Evolutionary conservation across 805 yeast species (phyloP).

Genomic region (Pichia rugopelliculosa): DNA sequence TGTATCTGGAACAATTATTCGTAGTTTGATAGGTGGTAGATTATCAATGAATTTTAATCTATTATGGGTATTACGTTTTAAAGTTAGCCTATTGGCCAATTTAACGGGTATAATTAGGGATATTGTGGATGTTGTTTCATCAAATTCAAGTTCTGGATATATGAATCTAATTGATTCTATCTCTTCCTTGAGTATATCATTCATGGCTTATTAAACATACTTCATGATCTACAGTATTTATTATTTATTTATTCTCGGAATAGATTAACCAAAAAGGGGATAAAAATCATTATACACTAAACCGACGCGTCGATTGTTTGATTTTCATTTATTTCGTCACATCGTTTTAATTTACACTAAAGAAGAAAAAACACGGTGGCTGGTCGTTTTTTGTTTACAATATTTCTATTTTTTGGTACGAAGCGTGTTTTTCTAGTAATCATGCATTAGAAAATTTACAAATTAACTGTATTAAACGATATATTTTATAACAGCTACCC

Average conservation of each 20-base stretch:
- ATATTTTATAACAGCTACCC: neutral
- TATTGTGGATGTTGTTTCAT: conserved; percentile 17
- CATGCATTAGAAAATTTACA: no score
- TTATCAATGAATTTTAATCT: conserved; percentile 2
- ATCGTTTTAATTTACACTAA: neutral
- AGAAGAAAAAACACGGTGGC: conserved; percentile 1
- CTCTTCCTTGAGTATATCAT: conserved; percentile 26
- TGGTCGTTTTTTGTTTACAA: neutral
- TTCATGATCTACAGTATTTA: neutral
- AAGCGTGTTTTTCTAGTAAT: conserved; percentile 1
- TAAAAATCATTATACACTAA: no score
- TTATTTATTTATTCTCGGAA: neutral
- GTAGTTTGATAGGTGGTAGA: conserved; percentile 29
- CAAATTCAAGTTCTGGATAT: conserved; percentile 31
- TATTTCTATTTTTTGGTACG: no score
- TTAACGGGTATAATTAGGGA: conserved; percentile 23
- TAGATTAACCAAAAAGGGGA: neutral
- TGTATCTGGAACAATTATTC: conserved; percentile 26
- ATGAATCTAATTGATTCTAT: conserved; percentile 35
- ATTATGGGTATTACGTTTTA: conserved; percentile 8
- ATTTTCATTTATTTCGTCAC: no score
- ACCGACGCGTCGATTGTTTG: no score
- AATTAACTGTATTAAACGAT: no score
- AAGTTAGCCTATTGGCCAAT: conserved; percentile 1
- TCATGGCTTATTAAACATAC: neutral